phyloP scores from a whole-genome alignment of 2,329 filamentous ascomycete species.

The Lasiodiplodia sp. region DNA sequence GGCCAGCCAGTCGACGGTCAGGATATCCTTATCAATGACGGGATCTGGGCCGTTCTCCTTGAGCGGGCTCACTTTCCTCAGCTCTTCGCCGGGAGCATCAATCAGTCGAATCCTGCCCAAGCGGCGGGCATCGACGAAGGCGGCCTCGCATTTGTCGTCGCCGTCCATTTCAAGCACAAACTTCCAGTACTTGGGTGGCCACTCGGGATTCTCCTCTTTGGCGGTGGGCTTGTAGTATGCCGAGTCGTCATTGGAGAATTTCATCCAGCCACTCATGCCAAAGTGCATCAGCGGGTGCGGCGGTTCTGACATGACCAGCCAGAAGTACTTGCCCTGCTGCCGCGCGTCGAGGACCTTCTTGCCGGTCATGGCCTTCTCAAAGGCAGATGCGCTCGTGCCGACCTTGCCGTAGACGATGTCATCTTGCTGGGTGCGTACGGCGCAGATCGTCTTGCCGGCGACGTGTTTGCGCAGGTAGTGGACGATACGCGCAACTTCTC shows the following conservation, averaged over 20 bases:
- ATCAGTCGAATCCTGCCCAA: conserved; percentile 83
- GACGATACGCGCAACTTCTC: conserved; percentile 78
- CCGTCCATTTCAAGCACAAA: conserved; percentile 75
- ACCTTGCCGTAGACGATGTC: conserved; percentile 88
- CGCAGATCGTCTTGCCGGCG: conserved; percentile 80
- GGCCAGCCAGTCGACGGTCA: conserved; percentile 79
- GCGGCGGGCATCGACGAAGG: conserved; percentile 84
- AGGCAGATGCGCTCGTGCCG: conserved; percentile 77
- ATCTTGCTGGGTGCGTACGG: conserved; percentile 78
- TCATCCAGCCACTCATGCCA: conserved; percentile 80
- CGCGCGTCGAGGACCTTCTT: conserved; percentile 76
- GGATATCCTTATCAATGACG: conserved; percentile 76
- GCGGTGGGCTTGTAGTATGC: conserved; percentile 77
- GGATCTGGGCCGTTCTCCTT: conserved; percentile 95
- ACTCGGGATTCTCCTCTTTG: conserved; percentile 65
- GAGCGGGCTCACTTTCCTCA: conserved; percentile 78
- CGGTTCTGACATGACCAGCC: conserved; percentile 77
- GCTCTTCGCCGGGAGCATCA: conserved; percentile 77
- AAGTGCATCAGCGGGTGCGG: conserved; percentile 92
- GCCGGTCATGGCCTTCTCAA: conserved; percentile 75
- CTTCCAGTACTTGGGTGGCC: conserved; percentile 92
- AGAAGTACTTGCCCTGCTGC: conserved; percentile 97
- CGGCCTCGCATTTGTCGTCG: conserved; percentile 69
- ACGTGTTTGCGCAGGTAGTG: conserved; percentile 83
- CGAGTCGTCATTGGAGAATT: conserved; percentile 80